phyloP scores from a whole-genome alignment of 176 grass and related monocot species.

The Tuctoria greenei region DNA sequence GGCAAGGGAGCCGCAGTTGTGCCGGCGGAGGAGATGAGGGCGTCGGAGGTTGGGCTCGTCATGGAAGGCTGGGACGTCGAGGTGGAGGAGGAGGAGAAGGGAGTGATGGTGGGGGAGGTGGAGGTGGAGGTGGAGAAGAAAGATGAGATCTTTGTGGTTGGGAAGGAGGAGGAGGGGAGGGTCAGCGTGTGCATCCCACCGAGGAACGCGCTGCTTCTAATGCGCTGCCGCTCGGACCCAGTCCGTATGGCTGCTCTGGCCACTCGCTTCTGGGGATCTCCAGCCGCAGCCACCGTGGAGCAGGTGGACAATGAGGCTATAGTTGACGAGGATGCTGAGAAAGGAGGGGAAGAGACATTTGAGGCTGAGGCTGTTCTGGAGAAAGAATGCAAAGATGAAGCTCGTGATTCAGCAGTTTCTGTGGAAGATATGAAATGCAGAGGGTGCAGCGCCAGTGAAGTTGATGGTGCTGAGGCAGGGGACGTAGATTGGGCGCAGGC shows the following conservation, averaged over 20 bases:
- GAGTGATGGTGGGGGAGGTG: slow-evolving; percentile 55
- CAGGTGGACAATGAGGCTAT: slow-evolving; percentile 41
- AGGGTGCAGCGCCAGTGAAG: slow-evolving; percentile 14
- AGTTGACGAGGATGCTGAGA: neutral
- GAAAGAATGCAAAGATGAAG: slow-evolving; percentile 24
- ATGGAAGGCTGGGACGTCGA: slow-evolving; percentile 56
- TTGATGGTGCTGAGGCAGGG: slow-evolving; percentile 23
- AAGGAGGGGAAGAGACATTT: slow-evolving; percentile 30
- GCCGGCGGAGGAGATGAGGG: slow-evolving; percentile 45
- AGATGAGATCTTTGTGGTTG: slow-evolving; percentile 73
- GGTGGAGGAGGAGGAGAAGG: slow-evolving; percentile 44
- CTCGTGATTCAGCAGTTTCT: slow-evolving; percentile 34
- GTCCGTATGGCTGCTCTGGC: slow-evolving; percentile 82
- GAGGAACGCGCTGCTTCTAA: slow-evolving; percentile 84
- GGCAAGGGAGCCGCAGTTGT: slow-evolving; percentile 46
- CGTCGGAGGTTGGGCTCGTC: slow-evolving; percentile 44
- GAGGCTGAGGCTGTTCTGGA: neutral
- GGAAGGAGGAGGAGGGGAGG: slow-evolving; percentile 68
- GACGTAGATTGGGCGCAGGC: slow-evolving; percentile 24
- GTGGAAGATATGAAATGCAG: slow-evolving; percentile 7
- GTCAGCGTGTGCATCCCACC: slow-evolving; percentile 89
- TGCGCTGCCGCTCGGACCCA: slow-evolving; percentile 91
- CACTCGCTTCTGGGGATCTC: slow-evolving; percentile 79
- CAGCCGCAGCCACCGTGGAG: slow-evolving; percentile 47
- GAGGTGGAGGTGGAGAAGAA: slow-evolving; percentile 67